These are phyloP conservation scores for Eucalyptus decipiens DNA, from an alignment of 345 rosid species.

Conservation along the genomic window DNA sequence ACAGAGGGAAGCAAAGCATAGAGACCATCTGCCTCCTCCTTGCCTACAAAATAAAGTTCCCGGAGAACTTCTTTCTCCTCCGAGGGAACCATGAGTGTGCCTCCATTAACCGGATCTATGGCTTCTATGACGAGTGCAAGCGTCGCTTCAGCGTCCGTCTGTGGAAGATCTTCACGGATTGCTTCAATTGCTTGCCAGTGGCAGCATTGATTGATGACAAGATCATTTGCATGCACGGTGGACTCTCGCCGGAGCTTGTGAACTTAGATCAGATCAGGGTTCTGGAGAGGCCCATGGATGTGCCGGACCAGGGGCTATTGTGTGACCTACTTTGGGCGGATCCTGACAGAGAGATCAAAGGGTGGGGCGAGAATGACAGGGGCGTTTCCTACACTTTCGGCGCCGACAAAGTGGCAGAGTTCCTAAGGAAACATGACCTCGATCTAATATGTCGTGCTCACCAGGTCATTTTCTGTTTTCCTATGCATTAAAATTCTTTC, in stretches of 20 bases:
- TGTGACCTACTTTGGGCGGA: conserved; percentile 47
- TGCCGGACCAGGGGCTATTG: conserved; percentile 32
- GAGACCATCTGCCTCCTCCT: conserved; percentile 41
- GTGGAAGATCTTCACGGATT: conserved; percentile 37
- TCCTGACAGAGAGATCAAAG: conserved; percentile 25
- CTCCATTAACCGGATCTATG: conserved; percentile 41
- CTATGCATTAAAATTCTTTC: neutral
- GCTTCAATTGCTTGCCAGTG: conserved; percentile 42
- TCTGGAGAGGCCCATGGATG: conserved; percentile 25
- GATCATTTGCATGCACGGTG: conserved; percentile 39
- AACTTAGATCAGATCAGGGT: conserved; percentile 27
- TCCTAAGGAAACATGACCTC: conserved; percentile 31
- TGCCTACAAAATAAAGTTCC: conserved; percentile 38
- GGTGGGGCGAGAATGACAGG: conserved; percentile 45
- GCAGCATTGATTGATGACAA: conserved; percentile 29
- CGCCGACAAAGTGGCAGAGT: conserved; percentile 30
- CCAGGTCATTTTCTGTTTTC: conserved; percentile 9
- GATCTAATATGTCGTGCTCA: conserved; percentile 42
- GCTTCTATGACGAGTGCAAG: conserved; percentile 49
- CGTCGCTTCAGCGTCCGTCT: conserved; percentile 38
- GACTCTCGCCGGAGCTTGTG: conserved; percentile 23
- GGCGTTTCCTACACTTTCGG: conserved; percentile 44
- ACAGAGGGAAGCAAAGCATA: conserved; percentile 42
- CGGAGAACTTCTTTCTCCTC: conserved; percentile 34
- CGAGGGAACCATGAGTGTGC: conserved; percentile 46